Percentiles rank a stretch among this genome's conserved stretches.
Conservation (phyloP, 2,329 filamentous ascomycete species). For the Trichoderma sp. region DNA sequence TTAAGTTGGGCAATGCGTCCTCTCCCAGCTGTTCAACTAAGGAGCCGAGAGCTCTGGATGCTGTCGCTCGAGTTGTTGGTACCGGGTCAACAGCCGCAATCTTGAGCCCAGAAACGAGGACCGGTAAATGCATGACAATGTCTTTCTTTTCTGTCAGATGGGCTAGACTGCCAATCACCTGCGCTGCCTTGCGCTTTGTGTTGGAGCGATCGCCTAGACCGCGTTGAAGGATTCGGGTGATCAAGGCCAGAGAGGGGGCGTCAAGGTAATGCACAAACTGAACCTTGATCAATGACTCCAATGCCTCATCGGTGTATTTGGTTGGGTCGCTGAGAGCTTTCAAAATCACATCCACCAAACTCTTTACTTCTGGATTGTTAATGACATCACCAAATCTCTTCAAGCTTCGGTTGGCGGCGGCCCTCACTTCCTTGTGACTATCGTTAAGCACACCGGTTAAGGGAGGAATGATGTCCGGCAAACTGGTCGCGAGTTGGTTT, state of each 20-base stretch:
- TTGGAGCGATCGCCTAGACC: slow-evolving; percentile 86
- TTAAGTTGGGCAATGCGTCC: slow-evolving; percentile 93
- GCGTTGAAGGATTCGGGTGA: slow-evolving; percentile 92
- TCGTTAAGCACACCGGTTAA: slow-evolving; percentile 92
- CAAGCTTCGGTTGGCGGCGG: slow-evolving; percentile 89
- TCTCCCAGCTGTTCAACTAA: slow-evolving; percentile 98
- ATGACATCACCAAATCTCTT: slow-evolving; percentile 99
- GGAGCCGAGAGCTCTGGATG: slow-evolving; percentile 91
- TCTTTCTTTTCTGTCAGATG: slow-evolving; percentile 97
- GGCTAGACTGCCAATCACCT: slow-evolving; percentile 96
- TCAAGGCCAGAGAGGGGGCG: slow-evolving; percentile 87
- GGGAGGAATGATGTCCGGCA: slow-evolving; percentile 95
- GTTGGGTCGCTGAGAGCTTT: slow-evolving; percentile 97
- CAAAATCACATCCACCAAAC: slow-evolving; percentile 82
- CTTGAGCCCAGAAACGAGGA: slow-evolving; percentile 87
- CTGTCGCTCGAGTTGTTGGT: slow-evolving; percentile 91
- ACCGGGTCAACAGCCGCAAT: slow-evolving; percentile 91
- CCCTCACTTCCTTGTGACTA: slow-evolving; percentile 94
- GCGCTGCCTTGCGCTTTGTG: slow-evolving; percentile 93
- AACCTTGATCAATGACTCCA: slow-evolving; percentile 95
- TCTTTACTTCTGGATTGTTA: slow-evolving; percentile 94
- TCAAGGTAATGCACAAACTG: slow-evolving; percentile 98
- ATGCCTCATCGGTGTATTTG: slow-evolving; percentile 91
- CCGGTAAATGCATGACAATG: slow-evolving; percentile 82
- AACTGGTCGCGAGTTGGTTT: slow-evolving; percentile 83